Conservation (phyloP, 2,329 filamentous ascomycete genomes). For the Metarhizium sp. region DNA sequence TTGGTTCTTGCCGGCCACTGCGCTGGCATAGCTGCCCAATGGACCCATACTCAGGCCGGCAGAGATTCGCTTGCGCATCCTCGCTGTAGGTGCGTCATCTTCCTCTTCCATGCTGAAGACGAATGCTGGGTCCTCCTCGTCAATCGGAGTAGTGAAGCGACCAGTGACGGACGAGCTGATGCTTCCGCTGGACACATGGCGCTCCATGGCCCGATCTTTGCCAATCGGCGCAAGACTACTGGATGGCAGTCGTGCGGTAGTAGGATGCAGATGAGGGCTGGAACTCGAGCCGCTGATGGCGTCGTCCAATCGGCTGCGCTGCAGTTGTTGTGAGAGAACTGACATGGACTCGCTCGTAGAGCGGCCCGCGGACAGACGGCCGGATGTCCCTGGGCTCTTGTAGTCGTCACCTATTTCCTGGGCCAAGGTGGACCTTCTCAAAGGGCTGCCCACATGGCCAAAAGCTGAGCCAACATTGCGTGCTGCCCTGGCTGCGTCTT, state of each 20-base stretch:
- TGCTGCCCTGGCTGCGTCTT: constrained; percentile 32
- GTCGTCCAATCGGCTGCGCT: constrained; percentile 46
- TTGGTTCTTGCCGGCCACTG: constrained; percentile 18
- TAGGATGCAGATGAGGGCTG: constrained; percentile 43
- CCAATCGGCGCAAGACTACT: constrained; percentile 28
- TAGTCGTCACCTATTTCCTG: constrained; percentile 36
- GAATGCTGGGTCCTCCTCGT: constrained; percentile 55
- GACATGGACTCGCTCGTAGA: constrained; percentile 44
- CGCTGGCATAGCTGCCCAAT: constrained; percentile 33
- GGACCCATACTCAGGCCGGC: constrained; percentile 30
- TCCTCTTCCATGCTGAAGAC: constrained; percentile 59
- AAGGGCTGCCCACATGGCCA: constrained; percentile 56
- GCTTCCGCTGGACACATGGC: constrained; percentile 51
- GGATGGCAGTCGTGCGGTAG: constrained; percentile 31
- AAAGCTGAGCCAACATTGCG: constrained; percentile 42
- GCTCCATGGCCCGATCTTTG: constrained; percentile 37
- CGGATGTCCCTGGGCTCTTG: constrained; percentile 25
- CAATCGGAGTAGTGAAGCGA: constrained; percentile 54
- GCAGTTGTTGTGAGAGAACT: constrained; percentile 52
- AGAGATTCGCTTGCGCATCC: constrained; percentile 39
- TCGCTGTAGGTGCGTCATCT: constrained; percentile 38
- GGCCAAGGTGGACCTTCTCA: constrained; percentile 54
- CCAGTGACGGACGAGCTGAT: constrained; percentile 44
- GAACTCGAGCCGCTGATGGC: constrained; percentile 10
- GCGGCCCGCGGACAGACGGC: constrained; percentile 28